Conservation (phyloP, 2,329 filamentous ascomycete genomes). For the Allantophomopsis cytisporea region DNA sequence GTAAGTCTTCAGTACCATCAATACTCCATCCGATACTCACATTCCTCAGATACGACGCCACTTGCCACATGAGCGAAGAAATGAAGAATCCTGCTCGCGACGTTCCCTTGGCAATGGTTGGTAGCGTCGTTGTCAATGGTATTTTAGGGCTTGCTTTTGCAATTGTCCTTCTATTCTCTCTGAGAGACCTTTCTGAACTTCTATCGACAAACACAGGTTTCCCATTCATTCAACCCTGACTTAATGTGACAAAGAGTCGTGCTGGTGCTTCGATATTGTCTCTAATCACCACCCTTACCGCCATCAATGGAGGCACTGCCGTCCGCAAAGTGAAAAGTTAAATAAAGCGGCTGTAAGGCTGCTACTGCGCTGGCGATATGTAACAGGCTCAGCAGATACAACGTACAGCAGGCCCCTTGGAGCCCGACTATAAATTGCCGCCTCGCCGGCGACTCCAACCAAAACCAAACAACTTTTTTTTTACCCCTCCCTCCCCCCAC, state of each 20-base stretch:
- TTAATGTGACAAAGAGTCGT: constrained; percentile 25
- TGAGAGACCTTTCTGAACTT: constrained; percentile 18
- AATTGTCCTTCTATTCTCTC: constrained; percentile 35
- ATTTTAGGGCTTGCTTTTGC: constrained; percentile 39
- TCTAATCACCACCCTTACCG: constrained; percentile 26
- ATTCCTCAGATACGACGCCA: constrained; percentile 28
- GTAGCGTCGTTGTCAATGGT: constrained; percentile 33
- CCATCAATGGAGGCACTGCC: constrained; percentile 30
- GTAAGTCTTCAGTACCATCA: constrained; percentile 12
- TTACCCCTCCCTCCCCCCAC: no score
- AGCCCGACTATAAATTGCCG: no score
- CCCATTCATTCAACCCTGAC: constrained; percentile 44
- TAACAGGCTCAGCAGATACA: no score
- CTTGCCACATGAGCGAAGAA: constrained; percentile 31
- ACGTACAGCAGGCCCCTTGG: no score
- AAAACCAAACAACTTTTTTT: no score
- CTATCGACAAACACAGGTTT: constrained; percentile 33
- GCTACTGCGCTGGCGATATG: no score
- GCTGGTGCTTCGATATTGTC: constrained; percentile 25
- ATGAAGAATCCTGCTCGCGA: constrained; percentile 31
- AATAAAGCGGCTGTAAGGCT: no score
- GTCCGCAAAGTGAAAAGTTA: no score
- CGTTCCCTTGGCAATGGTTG: constrained; percentile 35
- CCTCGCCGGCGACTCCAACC: no score
- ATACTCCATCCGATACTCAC: constrained; percentile 21